Conservation (phyloP, 2,329 filamentous ascomycete genomes). For the Exophiala lecanii-corni region DNA sequence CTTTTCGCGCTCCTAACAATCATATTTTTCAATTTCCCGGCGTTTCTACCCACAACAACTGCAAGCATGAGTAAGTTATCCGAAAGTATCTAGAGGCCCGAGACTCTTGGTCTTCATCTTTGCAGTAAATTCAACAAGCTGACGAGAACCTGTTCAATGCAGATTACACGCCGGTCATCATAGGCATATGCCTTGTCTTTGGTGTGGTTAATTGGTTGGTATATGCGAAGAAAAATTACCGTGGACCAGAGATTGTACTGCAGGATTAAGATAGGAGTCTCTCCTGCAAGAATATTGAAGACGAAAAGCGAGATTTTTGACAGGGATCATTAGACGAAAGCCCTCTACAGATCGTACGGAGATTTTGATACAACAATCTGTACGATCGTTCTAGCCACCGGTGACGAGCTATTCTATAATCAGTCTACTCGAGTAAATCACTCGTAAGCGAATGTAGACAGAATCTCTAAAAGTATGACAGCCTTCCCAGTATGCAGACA, state of each 20-base stretch:
- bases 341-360: no score
- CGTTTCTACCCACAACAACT: conserved; percentile 31
- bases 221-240: conserved; percentile 60
- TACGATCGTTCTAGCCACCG: no score
- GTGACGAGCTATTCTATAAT: no score
- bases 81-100: not conserved
- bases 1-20: conserved; percentile 25
- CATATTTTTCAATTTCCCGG: conserved; percentile 30
- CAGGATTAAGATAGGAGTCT: no score
- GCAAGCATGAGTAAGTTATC: conserved; percentile 32
- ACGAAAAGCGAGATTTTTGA: no score
- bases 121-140: conserved; percentile 16
- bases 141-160: conserved; percentile 5
- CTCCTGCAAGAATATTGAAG: no score
- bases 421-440: no score
- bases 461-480: no score
- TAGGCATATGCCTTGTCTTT: conserved; percentile 32
- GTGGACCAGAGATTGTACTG: conserved; percentile 43
- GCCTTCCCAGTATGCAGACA: no score
- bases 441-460: no score
- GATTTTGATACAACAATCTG: no score
- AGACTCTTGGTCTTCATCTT: conserved; percentile 10
- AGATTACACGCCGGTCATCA: conserved; percentile 38
- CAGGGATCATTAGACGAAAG: no score
- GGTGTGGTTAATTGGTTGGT: conserved; percentile 58